Evolutionary conservation across 2,329 filamentous ascomycete genomes (phyloP), one percentile per base, ranked within the genome.

Genomic region (Penicillium sp.): DNA sequence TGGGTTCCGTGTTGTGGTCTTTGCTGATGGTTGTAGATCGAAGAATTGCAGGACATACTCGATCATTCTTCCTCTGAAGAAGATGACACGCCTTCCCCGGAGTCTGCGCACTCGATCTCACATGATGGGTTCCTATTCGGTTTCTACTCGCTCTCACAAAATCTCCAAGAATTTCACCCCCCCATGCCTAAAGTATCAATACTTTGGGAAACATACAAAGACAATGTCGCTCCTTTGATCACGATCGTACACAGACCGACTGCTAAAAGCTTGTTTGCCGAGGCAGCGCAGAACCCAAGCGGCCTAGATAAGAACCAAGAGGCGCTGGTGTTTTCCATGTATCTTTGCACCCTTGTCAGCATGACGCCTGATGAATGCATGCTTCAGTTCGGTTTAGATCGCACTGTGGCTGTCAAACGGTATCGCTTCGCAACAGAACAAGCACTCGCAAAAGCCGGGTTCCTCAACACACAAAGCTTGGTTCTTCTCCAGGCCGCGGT

Each of bases 341-440:
- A 87, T 67, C 83, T 86, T 55, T 78, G 77, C 1, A 79, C 82
- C 0, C 75, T 84, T 3, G 68, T 70, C 61, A 75, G 70, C 58
- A 70, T 71, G 70, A 73, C 59, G 39, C 67, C 60, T 53, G 74
- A 75, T 56, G 74, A 73, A 57, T 81, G 71, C 67, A 56, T 73
- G 27, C 60, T 67, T 13, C 67, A 72, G 21, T 74, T 86, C 36
- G 81, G 81, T 10, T 79, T 83, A 67, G 78, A 82, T 31, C 79
- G 83, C 50, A 60, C 72, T 6, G 60, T 72, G 1, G 65, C 81
- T 6, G 72, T 86, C 24, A 74, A 73, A 43, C 79, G 79, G 45
- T 88, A 87, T 66, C 81, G 85, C 8, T 86, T 86, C 63, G 85
- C 79, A 2, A 72, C 84, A 3, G 85, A 88, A 63, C 85, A 88